Evolutionary conservation across 2,329 filamentous ascomycete species (phyloP).

Genomic region (Claviceps sp.): DNA sequence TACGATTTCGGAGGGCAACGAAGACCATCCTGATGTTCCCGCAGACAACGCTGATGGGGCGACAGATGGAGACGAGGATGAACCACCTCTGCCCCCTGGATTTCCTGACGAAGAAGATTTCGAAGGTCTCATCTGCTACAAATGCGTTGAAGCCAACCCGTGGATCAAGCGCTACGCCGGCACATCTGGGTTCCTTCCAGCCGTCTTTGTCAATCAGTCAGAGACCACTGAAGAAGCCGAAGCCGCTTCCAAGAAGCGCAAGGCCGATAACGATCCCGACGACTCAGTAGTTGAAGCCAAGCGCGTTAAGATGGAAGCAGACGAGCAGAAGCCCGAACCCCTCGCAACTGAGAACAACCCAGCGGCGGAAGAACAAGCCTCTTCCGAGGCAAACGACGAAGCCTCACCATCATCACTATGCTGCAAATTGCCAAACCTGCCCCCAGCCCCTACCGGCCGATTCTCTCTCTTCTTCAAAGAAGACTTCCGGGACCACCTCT

Average conservation of each 20-base stretch:
- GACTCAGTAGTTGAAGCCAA: slow-evolving; percentile 28
- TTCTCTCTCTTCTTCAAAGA: slow-evolving; percentile 76
- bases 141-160: slow-evolving; percentile 73
- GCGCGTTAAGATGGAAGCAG: slow-evolving; percentile 34
- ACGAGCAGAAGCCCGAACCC: not conserved
- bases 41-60: slow-evolving; percentile 13
- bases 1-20: slow-evolving; percentile 37
- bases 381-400: slow-evolving; percentile 2
- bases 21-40: slow-evolving; percentile 15
- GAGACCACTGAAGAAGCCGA: slow-evolving; percentile 1
- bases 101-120: slow-evolving; percentile 87
- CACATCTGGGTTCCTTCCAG: slow-evolving; percentile 61
- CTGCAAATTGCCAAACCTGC: slow-evolving; percentile 51
- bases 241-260: slow-evolving; percentile 46
- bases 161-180: slow-evolving; percentile 89
- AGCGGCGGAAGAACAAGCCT: not conserved
- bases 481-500: slow-evolving; percentile 69
- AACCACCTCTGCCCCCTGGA: slow-evolving; percentile 61
- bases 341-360: not conserved
- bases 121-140: slow-evolving; percentile 84
- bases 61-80: slow-evolving; percentile 37
- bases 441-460: slow-evolving; percentile 36
- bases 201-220: slow-evolving; percentile 41
- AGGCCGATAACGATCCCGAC: slow-evolving; percentile 40
- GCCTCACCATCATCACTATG: slow-evolving; percentile 7